Conservation (phyloP, 2,329 filamentous ascomycete genomes). For the Ciborinia camelliae region DNA sequence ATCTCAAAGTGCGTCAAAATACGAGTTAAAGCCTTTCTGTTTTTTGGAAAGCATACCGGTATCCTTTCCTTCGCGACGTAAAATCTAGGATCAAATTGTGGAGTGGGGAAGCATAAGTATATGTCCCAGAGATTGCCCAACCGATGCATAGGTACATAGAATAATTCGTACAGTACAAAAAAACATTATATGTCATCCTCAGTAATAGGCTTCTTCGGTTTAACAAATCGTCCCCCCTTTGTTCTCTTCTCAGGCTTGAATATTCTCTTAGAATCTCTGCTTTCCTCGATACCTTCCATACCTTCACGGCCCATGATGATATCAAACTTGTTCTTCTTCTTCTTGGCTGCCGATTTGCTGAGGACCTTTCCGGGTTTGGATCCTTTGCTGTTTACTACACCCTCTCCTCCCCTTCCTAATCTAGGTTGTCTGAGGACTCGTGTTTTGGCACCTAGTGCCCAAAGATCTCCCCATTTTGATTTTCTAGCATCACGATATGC, state of each 20-base stretch:
- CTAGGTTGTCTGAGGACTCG: constrained; percentile 60
- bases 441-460: constrained; percentile 93
- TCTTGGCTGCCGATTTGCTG: constrained; percentile 40
- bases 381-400: constrained; percentile 26
- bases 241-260: constrained; percentile 36
- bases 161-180: background rate
- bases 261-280: constrained; percentile 26
- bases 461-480: constrained; percentile 85
- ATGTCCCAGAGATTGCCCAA: background rate
- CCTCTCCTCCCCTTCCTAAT: constrained; percentile 47
- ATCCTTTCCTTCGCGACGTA: background rate
- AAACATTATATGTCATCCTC: constrained; percentile 31
- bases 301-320: constrained; percentile 38
- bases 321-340: constrained; percentile 43
- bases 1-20: background rate
- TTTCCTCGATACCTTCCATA: constrained; percentile 32
- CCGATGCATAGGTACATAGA: constrained; percentile 5
- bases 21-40: background rate
- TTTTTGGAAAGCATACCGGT: background rate
- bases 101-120: background rate
- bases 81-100: constrained; percentile 5
- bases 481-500: constrained; percentile 94
- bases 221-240: constrained; percentile 39
- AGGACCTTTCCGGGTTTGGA: constrained; percentile 40
- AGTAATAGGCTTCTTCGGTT: constrained; percentile 37